phyloP scores from a whole-genome alignment of 2,329 filamentous ascomycete genomes.

The Dothistroma septosporum region DNA sequence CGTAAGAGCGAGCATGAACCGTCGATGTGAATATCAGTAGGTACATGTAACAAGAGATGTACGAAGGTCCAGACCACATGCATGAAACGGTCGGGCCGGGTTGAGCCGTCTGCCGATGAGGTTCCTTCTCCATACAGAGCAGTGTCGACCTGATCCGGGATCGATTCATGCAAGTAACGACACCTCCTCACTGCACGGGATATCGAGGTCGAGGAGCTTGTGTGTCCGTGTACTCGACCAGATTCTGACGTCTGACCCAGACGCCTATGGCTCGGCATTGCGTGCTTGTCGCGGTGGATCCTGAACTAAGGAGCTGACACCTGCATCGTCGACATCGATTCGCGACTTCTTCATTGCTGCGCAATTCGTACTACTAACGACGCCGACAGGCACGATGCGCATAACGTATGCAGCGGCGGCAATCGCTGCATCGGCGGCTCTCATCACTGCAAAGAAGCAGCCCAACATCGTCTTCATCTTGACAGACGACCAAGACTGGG shows the following conservation, averaged over 20 bases:
- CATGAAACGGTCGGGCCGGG: too few relatives aligned
- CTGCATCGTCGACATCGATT: neutral
- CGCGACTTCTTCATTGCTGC: neutral
- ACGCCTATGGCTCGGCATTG: neutral
- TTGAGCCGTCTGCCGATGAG: too few relatives aligned
- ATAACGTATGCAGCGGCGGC: slow-evolving; percentile 8
- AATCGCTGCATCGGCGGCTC: neutral
- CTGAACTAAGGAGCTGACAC: too few relatives aligned
- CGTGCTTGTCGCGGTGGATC: neutral
- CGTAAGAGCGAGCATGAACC: too few relatives aligned
- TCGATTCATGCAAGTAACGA: too few relatives aligned
- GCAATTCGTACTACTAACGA: neutral
- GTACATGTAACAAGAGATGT: too few relatives aligned
- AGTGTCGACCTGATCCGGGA: too few relatives aligned
- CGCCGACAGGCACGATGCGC: neutral
- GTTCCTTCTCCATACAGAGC: too few relatives aligned
- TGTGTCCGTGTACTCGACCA: neutral
- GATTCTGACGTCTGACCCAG: too few relatives aligned
- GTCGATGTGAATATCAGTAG: too few relatives aligned
- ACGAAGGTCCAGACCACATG: too few relatives aligned
- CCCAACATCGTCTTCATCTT: slow-evolving; percentile 63
- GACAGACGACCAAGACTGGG: slow-evolving; percentile 63
- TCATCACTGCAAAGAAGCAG: slow-evolving; percentile 15
- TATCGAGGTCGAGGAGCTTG: neutral
- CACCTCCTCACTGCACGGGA: neutral